A percentile compares a stretch with the other conserved stretches of the same genome.
Evolutionary conservation across 345 rosid species (phyloP).

Genomic region (Melaleuca alternifolia): DNA sequence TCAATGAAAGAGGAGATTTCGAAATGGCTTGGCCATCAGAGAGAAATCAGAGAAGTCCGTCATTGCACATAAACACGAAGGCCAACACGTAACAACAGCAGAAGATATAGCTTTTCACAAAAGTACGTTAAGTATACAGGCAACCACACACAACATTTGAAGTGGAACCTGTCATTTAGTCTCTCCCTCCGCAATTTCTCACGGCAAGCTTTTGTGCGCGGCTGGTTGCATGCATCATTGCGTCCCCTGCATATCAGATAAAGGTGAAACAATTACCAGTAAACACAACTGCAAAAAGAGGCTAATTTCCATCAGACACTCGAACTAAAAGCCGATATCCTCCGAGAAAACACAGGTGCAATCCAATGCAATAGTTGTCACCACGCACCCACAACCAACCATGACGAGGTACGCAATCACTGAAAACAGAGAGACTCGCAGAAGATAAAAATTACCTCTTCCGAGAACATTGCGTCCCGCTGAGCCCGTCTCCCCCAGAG

Average conservation of each 20-base stretch:
- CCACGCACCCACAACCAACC: not conserved
- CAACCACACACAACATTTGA: not conserved
- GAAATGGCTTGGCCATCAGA: not conserved
- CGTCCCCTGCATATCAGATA: conserved; percentile 11
- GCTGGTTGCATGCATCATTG: conserved; percentile 16
- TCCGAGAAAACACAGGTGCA: not conserved
- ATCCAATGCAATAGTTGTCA: not conserved
- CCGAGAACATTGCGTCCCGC: conserved; percentile 20
- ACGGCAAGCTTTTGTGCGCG: conserved; percentile 67
- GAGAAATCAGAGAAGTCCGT: not conserved
- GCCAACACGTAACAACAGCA: not conserved
- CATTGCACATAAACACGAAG: not conserved
- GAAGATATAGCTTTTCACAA: not conserved
- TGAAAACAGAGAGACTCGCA: not conserved
- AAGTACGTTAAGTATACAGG: not conserved
- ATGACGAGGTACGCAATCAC: not conserved
- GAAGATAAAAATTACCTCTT: conserved; percentile 26
- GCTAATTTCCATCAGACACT: not conserved
- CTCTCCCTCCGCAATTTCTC: conserved; percentile 84
- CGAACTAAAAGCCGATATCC: not conserved
- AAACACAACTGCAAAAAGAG: not conserved
- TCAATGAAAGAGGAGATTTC: not conserved
- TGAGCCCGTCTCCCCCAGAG: conserved; percentile 14
- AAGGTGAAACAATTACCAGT: not conserved
- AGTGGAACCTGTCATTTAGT: conserved; percentile 61